Evolutionary conservation across 371 early-diverging fungal genomes (phyloP), one percentile per base, ranked within the genome.

Genomic region (Lichtheimia ramosa): DNA sequence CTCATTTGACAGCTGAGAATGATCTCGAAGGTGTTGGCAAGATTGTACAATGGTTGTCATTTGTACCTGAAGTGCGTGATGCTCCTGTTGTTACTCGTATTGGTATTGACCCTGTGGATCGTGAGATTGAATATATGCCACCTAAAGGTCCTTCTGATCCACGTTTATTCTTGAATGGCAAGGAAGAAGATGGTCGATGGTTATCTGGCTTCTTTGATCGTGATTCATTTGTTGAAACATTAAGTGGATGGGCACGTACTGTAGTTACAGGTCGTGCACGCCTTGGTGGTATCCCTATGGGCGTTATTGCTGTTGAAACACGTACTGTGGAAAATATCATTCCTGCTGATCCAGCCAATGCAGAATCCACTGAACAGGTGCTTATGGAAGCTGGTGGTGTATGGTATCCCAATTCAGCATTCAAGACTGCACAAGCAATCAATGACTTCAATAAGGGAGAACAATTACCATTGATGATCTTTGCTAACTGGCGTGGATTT

Each of bases 401-500:
- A 43, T 97, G 98, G 96, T 94, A 92, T 78, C 97, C 98, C 48
- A 95, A 97, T 89, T 94, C 96, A 41, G 95, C 99, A 13, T 96
- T 86, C 86, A 99, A 99, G 88, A 98, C 99, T 28, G 95, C 99
- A 5, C 97, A 97, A 77, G 95, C 98, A 4, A 97, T 99, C 78
- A 87, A 89, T 62, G 97, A 99, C 79, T 97, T 99, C 65, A 96
- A 97, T 87, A 91, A 95, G 69, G 97, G 97, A 73, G 99, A 99
- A 79, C 94, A 94, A 66, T 83, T 99, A 58, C 96, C 98, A 18
- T 77, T 99, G 71, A 92, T 99, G 72, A 92, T 99, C 77, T 95
- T 99, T 85, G 99, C 98, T 77, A 98, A 99, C 91, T 99, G 98
- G 98, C 95, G 98, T 83, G 99, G 99, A 55, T 99, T 99, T 89